A percentile compares a stretch with the other conserved stretches of the same genome.
Evolutionary conservation across 441 rosid genomes (phyloP).

Genomic region (Metrosideros polymorpha): DNA sequence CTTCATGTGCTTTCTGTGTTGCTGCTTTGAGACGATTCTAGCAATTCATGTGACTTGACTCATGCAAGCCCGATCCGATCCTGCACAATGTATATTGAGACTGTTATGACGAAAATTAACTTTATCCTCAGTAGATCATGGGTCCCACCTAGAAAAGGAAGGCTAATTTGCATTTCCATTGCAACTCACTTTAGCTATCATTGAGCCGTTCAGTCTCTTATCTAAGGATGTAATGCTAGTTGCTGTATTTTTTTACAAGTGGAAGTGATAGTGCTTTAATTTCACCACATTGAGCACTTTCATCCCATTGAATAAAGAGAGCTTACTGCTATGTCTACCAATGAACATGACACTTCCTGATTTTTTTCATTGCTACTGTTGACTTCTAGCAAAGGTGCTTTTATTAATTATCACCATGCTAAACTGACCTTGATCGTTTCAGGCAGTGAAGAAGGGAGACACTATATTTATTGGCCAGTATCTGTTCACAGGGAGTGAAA

Average conservation of each 20-base stretch:
- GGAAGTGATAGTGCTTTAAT: background rate
- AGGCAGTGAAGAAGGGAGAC: conserved; percentile 57
- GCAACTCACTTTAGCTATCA: background rate
- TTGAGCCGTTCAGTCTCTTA: background rate
- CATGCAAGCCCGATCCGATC: background rate
- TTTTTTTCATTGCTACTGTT: background rate
- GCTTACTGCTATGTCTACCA: background rate
- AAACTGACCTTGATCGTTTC: conserved; percentile 9
- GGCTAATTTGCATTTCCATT: background rate
- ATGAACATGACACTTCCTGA: background rate
- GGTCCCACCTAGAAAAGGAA: background rate
- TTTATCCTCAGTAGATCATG: background rate
- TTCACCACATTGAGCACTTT: background rate
- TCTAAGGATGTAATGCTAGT: background rate
- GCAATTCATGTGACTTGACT: background rate
- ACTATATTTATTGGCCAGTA: conserved; percentile 55
- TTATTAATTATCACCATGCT: background rate
- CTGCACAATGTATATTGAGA: background rate
- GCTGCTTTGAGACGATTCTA: background rate
- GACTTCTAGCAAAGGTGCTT: background rate
- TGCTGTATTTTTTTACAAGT: background rate
- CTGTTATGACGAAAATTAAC: background rate
- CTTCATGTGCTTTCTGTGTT: background rate
- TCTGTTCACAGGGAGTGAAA: conserved; percentile 54
- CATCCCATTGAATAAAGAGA: background rate